These are phyloP conservation scores for Alloteropsis semialata DNA, from an alignment of 176 grass and related monocot species.

Conservation along the genomic window DNA sequence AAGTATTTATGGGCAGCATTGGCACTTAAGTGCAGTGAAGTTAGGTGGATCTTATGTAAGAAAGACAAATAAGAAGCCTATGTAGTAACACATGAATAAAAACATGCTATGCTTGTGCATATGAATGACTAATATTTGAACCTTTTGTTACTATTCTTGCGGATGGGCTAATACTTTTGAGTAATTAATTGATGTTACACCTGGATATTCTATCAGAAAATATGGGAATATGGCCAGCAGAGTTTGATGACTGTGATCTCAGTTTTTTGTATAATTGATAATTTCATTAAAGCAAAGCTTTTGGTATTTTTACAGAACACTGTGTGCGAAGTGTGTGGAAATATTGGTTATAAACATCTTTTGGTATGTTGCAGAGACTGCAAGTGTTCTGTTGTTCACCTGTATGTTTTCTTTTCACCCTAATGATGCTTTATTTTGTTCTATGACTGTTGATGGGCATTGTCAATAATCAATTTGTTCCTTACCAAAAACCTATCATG, in stretches of 20 bases:
- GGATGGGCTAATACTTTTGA: no score
- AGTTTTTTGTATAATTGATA: background rate
- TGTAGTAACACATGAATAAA: no score
- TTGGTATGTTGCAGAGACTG: conserved; percentile 28
- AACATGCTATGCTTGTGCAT: no score
- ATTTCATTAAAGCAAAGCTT: background rate
- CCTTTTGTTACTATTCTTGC: no score
- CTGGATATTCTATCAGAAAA: no score
- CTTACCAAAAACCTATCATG: background rate
- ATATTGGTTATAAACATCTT: conserved; percentile 30
- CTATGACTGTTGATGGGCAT: background rate
- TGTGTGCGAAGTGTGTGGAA: conserved; percentile 39
- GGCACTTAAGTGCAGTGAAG: no score
- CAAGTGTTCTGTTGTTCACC: conserved; percentile 13
- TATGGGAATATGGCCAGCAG: background rate
- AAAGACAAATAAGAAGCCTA: no score
- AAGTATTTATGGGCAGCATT: no score
- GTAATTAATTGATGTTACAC: no score
- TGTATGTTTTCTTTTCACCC: conserved; percentile 26
- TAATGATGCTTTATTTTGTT: background rate
- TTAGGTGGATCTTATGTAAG: no score
- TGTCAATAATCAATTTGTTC: background rate
- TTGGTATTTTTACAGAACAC: background rate
- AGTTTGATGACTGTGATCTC: background rate
- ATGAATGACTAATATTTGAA: no score